A percentile compares a stretch with the other conserved stretches of the same genome.
phyloP scores from a whole-genome alignment of 208 protist species.

The Leishmania major region DNA sequence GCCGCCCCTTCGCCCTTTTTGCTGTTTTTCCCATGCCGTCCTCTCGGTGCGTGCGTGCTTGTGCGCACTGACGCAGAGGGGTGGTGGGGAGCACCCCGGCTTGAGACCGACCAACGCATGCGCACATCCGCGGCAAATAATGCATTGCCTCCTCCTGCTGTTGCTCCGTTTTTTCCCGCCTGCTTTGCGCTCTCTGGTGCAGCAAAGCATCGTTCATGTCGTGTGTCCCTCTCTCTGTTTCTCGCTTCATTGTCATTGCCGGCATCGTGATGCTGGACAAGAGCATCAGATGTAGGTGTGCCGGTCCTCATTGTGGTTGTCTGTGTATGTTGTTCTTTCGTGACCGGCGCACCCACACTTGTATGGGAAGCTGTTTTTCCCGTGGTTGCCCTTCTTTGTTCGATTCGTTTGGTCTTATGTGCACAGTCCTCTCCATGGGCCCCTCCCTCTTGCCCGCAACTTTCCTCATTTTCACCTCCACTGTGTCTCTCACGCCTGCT shows the following conservation, averaged over 20 bases:
- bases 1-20: neutral
- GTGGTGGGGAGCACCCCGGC: neutral
- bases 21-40: neutral
- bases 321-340: neutral
- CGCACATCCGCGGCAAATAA: neutral
- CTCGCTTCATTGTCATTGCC: neutral
- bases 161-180: neutral
- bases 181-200: neutral
- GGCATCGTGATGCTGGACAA: neutral
- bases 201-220: neutral
- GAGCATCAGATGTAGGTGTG: neutral
- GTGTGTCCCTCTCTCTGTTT: neutral
- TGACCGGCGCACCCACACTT: neutral
- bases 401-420: neutral
- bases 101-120: neutral
- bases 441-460: neutral
- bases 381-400: neutral
- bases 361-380: neutral
- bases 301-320: neutral
- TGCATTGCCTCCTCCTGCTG: neutral
- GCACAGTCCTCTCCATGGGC: neutral
- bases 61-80: neutral
- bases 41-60: neutral
- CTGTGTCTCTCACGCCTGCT: neutral
- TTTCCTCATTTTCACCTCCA: neutral